Evolutionary conservation across 306 rosid genomes (phyloP).

Genomic region (barrel medic (Medicago truncatula)): DNA sequence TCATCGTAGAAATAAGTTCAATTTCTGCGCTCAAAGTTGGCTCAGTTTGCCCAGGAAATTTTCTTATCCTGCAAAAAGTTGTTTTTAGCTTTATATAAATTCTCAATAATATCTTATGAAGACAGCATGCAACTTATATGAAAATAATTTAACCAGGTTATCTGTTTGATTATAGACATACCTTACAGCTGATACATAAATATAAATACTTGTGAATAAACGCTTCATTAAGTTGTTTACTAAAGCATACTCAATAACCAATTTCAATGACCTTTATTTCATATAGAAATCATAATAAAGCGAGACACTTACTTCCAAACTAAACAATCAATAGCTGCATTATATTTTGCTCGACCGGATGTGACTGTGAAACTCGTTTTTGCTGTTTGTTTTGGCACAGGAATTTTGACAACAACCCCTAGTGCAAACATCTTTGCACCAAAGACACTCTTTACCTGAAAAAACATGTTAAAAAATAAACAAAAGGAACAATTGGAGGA

Average conservation of each 20-base stretch:
- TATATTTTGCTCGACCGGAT: slow-evolving; percentile 90
- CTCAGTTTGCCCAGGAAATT: slow-evolving; percentile 96
- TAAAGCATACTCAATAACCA: neutral
- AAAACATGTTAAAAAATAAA: slow-evolving; percentile 35
- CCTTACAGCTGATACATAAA: neutral
- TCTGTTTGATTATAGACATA: neutral
- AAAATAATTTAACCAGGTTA: neutral
- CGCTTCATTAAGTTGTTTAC: neutral
- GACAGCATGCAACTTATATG: neutral
- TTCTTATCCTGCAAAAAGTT: slow-evolving; percentile 66
- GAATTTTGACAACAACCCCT: slow-evolving; percentile 90
- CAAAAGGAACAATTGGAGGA: slow-evolving; percentile 20
- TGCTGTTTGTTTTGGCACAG: slow-evolving; percentile 93
- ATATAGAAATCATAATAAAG: slow-evolving; percentile 22
- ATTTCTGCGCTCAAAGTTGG: slow-evolving; percentile 99
- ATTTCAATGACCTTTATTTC: slow-evolving; percentile 4
- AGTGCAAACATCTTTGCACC: slow-evolving; percentile 96
- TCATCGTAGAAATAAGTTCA: slow-evolving; percentile 94
- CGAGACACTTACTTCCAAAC: slow-evolving; percentile 84
- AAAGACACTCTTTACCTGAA: slow-evolving; percentile 89
- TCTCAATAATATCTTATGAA: neutral
- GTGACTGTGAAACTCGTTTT: slow-evolving; percentile 89
- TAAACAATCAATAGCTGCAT: slow-evolving; percentile 88
- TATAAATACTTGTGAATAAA: neutral
- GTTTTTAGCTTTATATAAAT: neutral